A percentile compares a stretch with the other conserved stretches of the same genome.
phyloP scores from a whole-genome alignment of 1,139 yeast genomes.

The Nakaseomyces nivariensis region DNA sequence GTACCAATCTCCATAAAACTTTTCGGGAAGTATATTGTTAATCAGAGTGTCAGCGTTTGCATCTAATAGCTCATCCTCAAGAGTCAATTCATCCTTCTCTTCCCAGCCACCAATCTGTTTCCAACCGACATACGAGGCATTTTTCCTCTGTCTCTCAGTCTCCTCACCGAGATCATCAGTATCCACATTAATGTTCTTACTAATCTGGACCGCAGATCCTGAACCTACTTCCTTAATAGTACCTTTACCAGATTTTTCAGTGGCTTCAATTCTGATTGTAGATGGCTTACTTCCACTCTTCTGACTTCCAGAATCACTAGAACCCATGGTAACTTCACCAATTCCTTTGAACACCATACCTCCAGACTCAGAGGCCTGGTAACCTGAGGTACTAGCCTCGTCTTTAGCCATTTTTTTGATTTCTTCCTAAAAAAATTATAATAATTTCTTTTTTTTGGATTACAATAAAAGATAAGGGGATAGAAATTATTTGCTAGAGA shows the following conservation, averaged over 20 bases:
- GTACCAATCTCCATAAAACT: constrained; percentile 89
- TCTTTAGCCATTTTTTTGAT: neutral
- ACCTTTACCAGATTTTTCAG: neutral
- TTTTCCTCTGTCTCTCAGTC: constrained; percentile 14
- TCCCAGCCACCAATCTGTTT: constrained; percentile 85
- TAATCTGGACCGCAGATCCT: neutral
- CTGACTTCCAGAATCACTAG: neutral
- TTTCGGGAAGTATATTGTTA: constrained; percentile 60
- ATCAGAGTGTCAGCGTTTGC: constrained; percentile 58
- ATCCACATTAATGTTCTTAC: neutral
- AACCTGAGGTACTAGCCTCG: neutral
- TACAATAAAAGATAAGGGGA: too few relatives aligned
- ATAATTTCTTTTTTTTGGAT: neutral
- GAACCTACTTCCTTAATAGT: neutral
- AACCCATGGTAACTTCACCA: constrained; percentile 1
- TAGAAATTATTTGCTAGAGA: too few relatives aligned
- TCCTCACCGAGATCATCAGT: constrained; percentile 1
- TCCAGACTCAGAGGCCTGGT: neutral
- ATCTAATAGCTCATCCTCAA: constrained; percentile 60
- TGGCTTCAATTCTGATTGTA: neutral
- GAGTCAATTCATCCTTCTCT: constrained; percentile 49
- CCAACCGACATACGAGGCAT: constrained; percentile 84
- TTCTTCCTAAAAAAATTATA: neutral
- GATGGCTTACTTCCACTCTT: neutral
- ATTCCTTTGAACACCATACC: constrained; percentile 1